Evolutionary conservation across 2,329 filamentous ascomycete species (phyloP).

Genomic region (Orbilia quercus): DNA sequence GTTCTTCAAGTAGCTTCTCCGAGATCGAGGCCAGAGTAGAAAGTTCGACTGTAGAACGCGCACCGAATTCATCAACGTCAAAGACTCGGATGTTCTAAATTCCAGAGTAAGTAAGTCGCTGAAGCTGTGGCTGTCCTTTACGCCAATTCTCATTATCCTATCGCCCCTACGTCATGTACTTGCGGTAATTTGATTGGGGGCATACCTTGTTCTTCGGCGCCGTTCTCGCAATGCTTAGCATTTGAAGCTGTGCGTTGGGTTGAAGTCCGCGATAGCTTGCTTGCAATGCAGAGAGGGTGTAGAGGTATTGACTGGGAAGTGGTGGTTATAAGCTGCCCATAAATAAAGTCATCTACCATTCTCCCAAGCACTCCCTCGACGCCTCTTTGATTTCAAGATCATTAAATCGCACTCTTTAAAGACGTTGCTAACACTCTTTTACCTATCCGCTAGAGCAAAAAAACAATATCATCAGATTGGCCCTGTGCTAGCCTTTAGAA

Average conservation of each 20-base stretch:
- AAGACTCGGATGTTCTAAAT: background rate
- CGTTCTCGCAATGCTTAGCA: constrained; percentile 1
- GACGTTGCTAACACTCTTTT: constrained; percentile 14
- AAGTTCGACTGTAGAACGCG: constrained; percentile 4
- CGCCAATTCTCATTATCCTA: background rate
- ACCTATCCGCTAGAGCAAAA: background rate
- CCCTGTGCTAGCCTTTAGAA: constrained; percentile 12
- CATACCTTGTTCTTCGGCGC: background rate
- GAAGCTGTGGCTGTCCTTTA: background rate
- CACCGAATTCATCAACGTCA: constrained; percentile 3
- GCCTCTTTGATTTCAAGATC: too few relatives aligned
- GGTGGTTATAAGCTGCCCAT: background rate
- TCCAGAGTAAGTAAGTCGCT: constrained; percentile 19
- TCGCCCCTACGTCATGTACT: background rate
- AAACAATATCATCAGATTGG: background rate
- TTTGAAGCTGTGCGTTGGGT: constrained; percentile 11
- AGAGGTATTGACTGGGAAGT: constrained; percentile 4
- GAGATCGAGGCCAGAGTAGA: constrained; percentile 7
- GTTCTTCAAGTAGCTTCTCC: constrained; percentile 19
- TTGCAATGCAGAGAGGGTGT: background rate
- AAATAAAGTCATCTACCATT: constrained; percentile 2
- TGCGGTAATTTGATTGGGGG: background rate
- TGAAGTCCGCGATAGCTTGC: background rate
- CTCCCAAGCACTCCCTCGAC: background rate
- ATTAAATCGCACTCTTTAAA: background rate